Evolutionary conservation across 179 eudicot genomes (phyloP).

Genomic region (Spergularia azorica): DNA sequence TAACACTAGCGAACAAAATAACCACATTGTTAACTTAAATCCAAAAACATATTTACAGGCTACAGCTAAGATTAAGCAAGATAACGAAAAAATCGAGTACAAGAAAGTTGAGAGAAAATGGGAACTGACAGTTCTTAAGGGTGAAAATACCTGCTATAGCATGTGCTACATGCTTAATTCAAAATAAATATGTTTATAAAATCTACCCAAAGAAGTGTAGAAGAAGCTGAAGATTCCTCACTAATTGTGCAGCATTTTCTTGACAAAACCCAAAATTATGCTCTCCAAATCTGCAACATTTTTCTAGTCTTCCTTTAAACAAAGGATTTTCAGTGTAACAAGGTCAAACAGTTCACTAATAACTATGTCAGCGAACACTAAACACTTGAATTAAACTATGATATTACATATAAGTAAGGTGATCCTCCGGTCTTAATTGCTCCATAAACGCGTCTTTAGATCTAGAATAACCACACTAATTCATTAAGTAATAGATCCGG

Average conservation of each 20-base stretch:
- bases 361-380: slow-evolving; percentile 2
- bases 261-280: slow-evolving; percentile 7
- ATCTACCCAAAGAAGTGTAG: background rate
- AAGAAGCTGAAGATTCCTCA: background rate
- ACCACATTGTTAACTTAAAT: slow-evolving; percentile 19
- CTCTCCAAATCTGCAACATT: background rate
- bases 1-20: slow-evolving; percentile 6
- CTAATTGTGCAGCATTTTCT: background rate
- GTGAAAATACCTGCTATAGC: slow-evolving; percentile 19
- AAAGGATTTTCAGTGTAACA: slow-evolving; percentile 1
- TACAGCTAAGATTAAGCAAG: slow-evolving; percentile 24
- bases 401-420: background rate
- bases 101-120: slow-evolving; percentile 27
- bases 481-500: background rate
- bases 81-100: background rate
- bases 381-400: background rate
- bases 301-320: background rate
- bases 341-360: slow-evolving; percentile 21
- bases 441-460: slow-evolving; percentile 4
- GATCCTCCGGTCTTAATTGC: background rate
- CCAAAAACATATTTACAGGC: slow-evolving; percentile 20
- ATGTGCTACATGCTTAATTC: slow-evolving; percentile 1
- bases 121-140: slow-evolving; percentile 20
- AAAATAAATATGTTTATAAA: background rate
- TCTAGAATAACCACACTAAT: background rate